Evolutionary conservation across 2,329 filamentous ascomycete genomes (phyloP), one percentile per base, ranked within the genome.

Genomic region (Cercospora janseana): DNA sequence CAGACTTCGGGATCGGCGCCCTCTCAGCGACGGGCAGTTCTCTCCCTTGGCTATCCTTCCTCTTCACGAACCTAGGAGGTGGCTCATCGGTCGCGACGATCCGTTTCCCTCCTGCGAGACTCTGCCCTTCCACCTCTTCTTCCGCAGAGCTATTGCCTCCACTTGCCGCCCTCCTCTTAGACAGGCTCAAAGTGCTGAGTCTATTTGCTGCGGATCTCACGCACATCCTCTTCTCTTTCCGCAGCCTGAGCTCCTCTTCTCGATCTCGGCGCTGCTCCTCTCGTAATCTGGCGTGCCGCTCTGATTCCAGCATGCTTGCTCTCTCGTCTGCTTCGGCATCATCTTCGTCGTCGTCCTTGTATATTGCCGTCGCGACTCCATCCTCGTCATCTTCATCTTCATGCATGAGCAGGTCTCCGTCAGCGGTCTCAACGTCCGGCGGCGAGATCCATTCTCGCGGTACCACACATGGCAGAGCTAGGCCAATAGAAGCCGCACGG

Each of bases 381-480:
- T 56, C 52, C 9, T 50, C 54, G 74, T 76, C 51, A 77, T 77
- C 59, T 74, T 74, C 71, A 82, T 62, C 83, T 55, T 77, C 73
- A 50, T 79, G 75, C 43, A 70, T 70, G 46, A 89, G 68, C 52
- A 88, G 73, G 63, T 83, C 84, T 52, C 85, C 86, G 54, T 88
- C 85, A 26, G 81, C 82, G 12, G 79, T 83, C 52, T 88, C 85
- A 63, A 82, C 85, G 60, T 90, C 87, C 2, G 88, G 88, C 42
- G 87, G 84, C 37, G 85, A 80, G 56, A 93, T 81, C 88, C 88
- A 93, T 64, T 91, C 87, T 54, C 79, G 78, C 9, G 88, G 88
- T 38, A 94, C 87, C 15, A 94, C 79, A 66, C 88, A 94, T 10
- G 88, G 88, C 27, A 94, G 69, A 9, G 86, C 86, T 44, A 91